Conservation (phyloP, 805 yeast species). For the Candida koratica region DNA sequence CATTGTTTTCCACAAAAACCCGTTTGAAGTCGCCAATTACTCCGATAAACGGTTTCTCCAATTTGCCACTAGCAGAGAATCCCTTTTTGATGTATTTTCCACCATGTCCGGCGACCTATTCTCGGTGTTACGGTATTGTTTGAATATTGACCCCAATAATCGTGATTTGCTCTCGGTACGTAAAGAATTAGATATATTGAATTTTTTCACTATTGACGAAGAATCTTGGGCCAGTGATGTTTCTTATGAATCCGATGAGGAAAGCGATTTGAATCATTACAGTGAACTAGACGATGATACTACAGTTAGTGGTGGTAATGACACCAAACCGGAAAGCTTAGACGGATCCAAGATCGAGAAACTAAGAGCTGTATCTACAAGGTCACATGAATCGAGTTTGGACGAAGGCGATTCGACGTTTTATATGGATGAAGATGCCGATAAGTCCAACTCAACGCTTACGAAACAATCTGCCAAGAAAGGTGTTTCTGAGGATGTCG, state of each 20-base stretch:
- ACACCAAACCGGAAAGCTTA: background rate
- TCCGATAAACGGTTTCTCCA: constrained; percentile 79
- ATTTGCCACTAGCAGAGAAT: constrained; percentile 83
- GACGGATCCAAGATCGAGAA: background rate
- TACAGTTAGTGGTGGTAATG: constrained; percentile 2
- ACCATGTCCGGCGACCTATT: constrained; percentile 83
- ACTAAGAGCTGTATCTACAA: background rate
- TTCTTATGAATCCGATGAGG: constrained; percentile 28
- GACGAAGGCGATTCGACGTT: constrained; percentile 16
- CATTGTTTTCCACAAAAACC: constrained; percentile 82
- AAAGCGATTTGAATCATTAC: constrained; percentile 11
- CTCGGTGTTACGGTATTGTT: constrained; percentile 70
- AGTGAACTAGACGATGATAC: constrained; percentile 15
- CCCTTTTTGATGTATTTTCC: constrained; percentile 87
- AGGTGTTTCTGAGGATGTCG: background rate
- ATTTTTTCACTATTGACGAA: constrained; percentile 80
- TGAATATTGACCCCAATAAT: constrained; percentile 84
- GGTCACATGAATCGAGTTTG: constrained; percentile 4
- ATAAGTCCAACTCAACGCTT: constrained; percentile 12
- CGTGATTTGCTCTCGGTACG: constrained; percentile 64
- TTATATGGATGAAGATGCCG: constrained; percentile 16
- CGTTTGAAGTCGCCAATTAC: constrained; percentile 76
- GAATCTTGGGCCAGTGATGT: constrained; percentile 44
- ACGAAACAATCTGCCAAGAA: constrained; percentile 4
- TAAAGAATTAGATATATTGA: constrained; percentile 54